Conservation (phyloP, 2,329 filamentous ascomycete genomes). For the Rugonectria rugulosa region DNA sequence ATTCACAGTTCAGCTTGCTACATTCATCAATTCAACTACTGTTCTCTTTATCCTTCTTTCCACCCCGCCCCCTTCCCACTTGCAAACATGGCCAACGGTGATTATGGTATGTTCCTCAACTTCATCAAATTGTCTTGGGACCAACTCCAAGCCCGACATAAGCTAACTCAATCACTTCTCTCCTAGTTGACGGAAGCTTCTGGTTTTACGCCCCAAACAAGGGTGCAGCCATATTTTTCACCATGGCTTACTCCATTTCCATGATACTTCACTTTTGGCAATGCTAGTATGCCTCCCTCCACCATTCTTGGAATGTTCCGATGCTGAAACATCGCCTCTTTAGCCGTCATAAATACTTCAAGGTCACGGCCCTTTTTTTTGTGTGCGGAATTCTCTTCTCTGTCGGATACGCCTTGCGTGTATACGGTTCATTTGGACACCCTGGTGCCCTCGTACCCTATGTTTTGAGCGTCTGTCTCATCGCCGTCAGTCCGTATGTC, state of each 20-base stretch:
- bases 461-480: constrained; percentile 50
- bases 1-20: too few species aligned
- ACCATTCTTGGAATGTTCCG: too few species aligned
- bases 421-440: constrained; percentile 55
- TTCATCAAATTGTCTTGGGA: not conserved
- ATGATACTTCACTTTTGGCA: constrained; percentile 61
- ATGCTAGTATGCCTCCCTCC: constrained; percentile 44
- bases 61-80: not conserved
- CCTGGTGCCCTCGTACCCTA: constrained; percentile 45
- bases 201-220: constrained; percentile 62
- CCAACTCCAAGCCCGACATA: not conserved
- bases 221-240: constrained; percentile 60
- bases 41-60: not conserved
- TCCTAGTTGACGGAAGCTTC: constrained; percentile 16
- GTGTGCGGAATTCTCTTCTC: constrained; percentile 59
- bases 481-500: constrained; percentile 48
- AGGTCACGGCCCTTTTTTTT: constrained; percentile 58
- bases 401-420: constrained; percentile 60
- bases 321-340: not conserved
- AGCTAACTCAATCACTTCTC: not conserved
- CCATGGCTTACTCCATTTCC: constrained; percentile 55
- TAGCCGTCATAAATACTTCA: constrained; percentile 61
- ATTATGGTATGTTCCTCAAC: not conserved
- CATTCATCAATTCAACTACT: too few species aligned
- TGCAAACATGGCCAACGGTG: not conserved